Conservation (phyloP, 2,329 filamentous ascomycete species). For the Neophaeococcomyces aloes region DNA sequence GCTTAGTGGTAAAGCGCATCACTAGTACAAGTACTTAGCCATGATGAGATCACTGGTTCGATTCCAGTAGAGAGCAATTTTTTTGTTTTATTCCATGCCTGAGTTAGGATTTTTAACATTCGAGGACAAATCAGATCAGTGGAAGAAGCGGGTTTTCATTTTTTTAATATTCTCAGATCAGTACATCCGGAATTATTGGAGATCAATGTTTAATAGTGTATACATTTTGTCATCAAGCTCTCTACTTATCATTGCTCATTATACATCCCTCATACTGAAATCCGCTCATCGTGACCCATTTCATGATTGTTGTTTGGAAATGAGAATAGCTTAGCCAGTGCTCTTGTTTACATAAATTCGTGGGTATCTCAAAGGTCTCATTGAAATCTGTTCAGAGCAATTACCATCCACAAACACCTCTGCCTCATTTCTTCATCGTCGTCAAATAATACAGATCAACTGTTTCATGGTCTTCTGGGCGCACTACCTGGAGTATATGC, state of each 20-base stretch:
- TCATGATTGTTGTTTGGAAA: too few relatives aligned
- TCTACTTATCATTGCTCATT: too few relatives aligned
- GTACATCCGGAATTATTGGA: too few relatives aligned
- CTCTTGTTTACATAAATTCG: background rate
- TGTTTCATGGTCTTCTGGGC: background rate
- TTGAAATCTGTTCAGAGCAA: background rate
- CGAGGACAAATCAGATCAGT: too few relatives aligned
- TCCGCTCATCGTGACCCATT: too few relatives aligned
- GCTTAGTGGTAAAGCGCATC: slow-evolving; percentile 10
- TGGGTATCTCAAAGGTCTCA: background rate
- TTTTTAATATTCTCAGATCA: too few relatives aligned
- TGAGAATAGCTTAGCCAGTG: too few relatives aligned
- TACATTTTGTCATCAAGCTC: too few relatives aligned
- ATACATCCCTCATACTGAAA: too few relatives aligned
- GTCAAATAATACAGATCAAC: background rate
- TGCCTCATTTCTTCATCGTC: background rate
- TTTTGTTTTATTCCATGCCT: background rate
- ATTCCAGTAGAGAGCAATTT: slow-evolving; percentile 7
- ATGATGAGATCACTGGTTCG: slow-evolving; percentile 11
- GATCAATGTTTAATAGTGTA: too few relatives aligned
- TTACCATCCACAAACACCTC: background rate
- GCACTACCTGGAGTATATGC: background rate
- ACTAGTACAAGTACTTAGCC: slow-evolving; percentile 4
- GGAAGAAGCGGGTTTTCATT: too few relatives aligned
- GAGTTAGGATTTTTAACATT: too few relatives aligned